These are phyloP conservation scores for Saccharomycopsis oosterbeekiorum DNA, from an alignment of 805 yeast species.

Conservation along the genomic window DNA sequence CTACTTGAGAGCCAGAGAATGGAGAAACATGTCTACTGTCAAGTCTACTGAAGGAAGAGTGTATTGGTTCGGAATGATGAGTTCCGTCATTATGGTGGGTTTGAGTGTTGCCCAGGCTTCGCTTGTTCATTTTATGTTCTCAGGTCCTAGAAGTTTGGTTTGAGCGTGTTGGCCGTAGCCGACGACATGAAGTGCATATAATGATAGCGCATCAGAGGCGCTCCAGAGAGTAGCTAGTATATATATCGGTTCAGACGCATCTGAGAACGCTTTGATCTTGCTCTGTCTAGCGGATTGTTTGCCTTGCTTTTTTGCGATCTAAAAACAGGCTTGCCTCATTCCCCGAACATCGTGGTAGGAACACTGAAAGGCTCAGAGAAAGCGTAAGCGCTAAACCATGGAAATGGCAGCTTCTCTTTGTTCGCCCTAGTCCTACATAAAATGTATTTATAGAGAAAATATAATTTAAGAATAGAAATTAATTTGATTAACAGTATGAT, in stretches of 20 bases:
- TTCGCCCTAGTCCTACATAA: background rate
- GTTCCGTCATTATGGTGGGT: conserved; percentile 63
- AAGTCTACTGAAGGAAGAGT: conserved; percentile 68
- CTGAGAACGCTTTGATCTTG: too few relatives aligned
- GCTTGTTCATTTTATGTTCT: conserved; percentile 73
- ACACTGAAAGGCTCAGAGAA: too few relatives aligned
- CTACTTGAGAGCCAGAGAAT: conserved; percentile 91
- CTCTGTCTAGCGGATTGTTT: too few relatives aligned
- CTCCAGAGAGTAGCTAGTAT: background rate
- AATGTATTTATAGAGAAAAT: conserved; percentile 1
- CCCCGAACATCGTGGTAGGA: too few relatives aligned
- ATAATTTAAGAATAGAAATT: background rate
- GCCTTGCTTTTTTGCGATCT: too few relatives aligned
- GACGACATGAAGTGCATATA: too few relatives aligned
- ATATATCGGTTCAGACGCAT: too few relatives aligned
- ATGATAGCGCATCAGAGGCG: background rate
- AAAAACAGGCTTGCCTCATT: too few relatives aligned
- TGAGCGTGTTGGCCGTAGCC: conserved; percentile 6
- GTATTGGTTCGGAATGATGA: conserved; percentile 64
- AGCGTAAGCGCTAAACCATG: too few relatives aligned
- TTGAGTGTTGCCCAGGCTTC: conserved; percentile 70
- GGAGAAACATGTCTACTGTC: conserved; percentile 92
- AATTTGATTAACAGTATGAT: background rate
- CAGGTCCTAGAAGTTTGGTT: conserved; percentile 22
- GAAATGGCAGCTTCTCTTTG: background rate